Conservation (phyloP, 2,329 filamentous ascomycete genomes). For the Phoma sp. region DNA sequence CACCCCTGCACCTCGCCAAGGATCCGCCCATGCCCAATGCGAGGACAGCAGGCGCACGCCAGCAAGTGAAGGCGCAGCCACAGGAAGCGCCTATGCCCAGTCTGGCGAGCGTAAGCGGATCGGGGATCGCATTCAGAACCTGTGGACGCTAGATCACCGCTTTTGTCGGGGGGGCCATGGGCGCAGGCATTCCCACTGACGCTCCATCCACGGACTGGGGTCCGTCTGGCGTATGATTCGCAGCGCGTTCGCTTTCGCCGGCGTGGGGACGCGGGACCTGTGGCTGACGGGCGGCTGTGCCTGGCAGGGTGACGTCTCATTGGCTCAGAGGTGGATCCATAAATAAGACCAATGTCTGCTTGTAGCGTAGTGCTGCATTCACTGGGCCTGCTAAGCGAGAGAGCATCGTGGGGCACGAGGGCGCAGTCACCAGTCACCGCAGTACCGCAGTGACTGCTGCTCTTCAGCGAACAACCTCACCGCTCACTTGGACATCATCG, state of each 20-base stretch:
- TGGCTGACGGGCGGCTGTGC: constrained; percentile 40
- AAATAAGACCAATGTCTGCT: constrained; percentile 32
- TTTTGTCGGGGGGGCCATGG: constrained; percentile 34
- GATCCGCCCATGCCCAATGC: constrained; percentile 30
- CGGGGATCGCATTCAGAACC: constrained; percentile 27
- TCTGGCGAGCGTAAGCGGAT: constrained; percentile 41
- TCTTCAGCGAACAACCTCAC: constrained; percentile 25
- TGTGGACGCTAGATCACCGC: constrained; percentile 39
- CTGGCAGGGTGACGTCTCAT: constrained; percentile 11
- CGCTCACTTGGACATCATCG: constrained; percentile 16
- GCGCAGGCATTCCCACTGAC: constrained; percentile 1
- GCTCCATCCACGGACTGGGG: constrained; percentile 21
- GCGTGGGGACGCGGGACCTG: constrained; percentile 18
- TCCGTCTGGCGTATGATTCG: constrained; percentile 28
- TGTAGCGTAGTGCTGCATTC: constrained; percentile 1
- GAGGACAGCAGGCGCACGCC: constrained; percentile 22
- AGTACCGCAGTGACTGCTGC: background rate
- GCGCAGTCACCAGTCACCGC: constrained; percentile 29
- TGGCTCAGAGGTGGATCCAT: constrained; percentile 24
- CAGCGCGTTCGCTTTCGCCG: constrained; percentile 33
- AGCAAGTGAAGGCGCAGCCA: constrained; percentile 30
- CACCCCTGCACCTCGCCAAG: constrained; percentile 32
- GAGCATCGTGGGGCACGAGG: constrained; percentile 17
- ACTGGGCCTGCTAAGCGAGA: constrained; percentile 24
- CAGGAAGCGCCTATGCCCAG: constrained; percentile 29